A percentile compares a stretch with the other conserved stretches of the same genome.
These are phyloP conservation scores for Pseudogymnoascus pannorum DNA, from an alignment of 2,329 filamentous ascomycete genomes.

Conservation along the genomic window DNA sequence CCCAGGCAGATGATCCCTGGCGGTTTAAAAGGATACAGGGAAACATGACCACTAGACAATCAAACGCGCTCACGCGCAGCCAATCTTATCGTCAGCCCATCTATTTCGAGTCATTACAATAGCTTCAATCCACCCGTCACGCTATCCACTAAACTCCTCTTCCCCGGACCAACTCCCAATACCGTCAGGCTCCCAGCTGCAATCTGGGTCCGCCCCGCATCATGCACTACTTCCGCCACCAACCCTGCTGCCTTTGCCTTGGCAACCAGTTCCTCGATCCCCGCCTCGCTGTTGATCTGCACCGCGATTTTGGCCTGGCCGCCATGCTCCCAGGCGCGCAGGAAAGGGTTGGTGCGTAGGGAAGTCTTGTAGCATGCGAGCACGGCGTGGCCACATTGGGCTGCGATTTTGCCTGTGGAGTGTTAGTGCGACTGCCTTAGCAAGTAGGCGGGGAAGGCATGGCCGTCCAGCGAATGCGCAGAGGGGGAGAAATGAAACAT, in stretches of 20 bases:
- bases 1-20: background rate
- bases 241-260: slow-evolving; percentile 77
- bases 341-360: slow-evolving; percentile 49
- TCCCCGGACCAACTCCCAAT: slow-evolving; percentile 73
- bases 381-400: slow-evolving; percentile 92
- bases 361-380: slow-evolving; percentile 93
- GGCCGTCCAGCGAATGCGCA: slow-evolving; percentile 9
- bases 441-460: slow-evolving; percentile 10
- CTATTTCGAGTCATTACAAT: slow-evolving; percentile 41
- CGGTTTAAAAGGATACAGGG: background rate
- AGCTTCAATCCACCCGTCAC: slow-evolving; percentile 82
- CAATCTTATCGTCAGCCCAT: background rate
- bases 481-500: slow-evolving; percentile 25
- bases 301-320: slow-evolving; percentile 94
- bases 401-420: slow-evolving; percentile 80
- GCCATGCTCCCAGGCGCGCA: slow-evolving; percentile 75
- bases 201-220: slow-evolving; percentile 97
- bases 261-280: slow-evolving; percentile 65
- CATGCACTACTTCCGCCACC: slow-evolving; percentile 82
- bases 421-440: slow-evolving; percentile 1
- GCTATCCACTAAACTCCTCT: slow-evolving; percentile 77
- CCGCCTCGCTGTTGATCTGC: slow-evolving; percentile 80
- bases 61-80: background rate
- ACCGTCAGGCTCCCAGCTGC: slow-evolving; percentile 88
- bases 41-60: background rate